phyloP scores from a whole-genome alignment of 177 flowering plant genomes.

The Tripterygium wilfordii region DNA sequence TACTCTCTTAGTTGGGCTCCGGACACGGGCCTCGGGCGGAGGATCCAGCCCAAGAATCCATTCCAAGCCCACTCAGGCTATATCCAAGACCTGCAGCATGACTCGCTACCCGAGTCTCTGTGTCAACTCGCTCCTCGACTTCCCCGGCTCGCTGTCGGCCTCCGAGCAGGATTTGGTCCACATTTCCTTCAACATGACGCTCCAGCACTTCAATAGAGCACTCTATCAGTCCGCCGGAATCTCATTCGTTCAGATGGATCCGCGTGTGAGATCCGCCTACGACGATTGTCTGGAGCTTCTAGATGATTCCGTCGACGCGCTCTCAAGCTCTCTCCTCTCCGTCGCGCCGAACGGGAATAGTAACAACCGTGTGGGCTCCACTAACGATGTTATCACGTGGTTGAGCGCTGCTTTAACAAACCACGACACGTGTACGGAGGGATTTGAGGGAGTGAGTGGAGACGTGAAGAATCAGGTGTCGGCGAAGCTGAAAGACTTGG shows the following conservation, averaged over 20 bases:
- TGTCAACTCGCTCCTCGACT: constrained; percentile 65
- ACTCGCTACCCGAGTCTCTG: constrained; percentile 72
- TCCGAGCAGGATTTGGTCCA: constrained; percentile 63
- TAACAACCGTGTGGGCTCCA: no score
- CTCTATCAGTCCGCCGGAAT: constrained; percentile 42
- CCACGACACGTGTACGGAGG: constrained; percentile 89
- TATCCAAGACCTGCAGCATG: constrained; percentile 52
- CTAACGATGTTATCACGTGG: constrained; percentile 83
- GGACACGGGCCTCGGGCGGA: constrained; percentile 14
- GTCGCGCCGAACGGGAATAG: no score
- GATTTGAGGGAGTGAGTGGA: constrained; percentile 42
- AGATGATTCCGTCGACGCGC: constrained; percentile 64
- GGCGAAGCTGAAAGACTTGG: constrained; percentile 39
- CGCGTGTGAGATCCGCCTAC: constrained; percentile 57
- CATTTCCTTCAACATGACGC: constrained; percentile 80
- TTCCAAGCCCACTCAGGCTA: constrained; percentile 46
- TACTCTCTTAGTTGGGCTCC: constrained; percentile 27
- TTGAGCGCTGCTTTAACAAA: constrained; percentile 85
- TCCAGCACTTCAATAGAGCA: constrained; percentile 51
- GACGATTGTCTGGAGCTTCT: constrained; percentile 87
- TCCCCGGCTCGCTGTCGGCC: constrained; percentile 62
- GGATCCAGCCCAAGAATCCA: constrained; percentile 4
- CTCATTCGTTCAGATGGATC: constrained; percentile 43
- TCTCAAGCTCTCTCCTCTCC: constrained; percentile 46
- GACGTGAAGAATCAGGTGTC: constrained; percentile 47